Evolutionary conservation across 1,139 yeast species (phyloP).

Genomic region (Taphrina flavorubra): DNA sequence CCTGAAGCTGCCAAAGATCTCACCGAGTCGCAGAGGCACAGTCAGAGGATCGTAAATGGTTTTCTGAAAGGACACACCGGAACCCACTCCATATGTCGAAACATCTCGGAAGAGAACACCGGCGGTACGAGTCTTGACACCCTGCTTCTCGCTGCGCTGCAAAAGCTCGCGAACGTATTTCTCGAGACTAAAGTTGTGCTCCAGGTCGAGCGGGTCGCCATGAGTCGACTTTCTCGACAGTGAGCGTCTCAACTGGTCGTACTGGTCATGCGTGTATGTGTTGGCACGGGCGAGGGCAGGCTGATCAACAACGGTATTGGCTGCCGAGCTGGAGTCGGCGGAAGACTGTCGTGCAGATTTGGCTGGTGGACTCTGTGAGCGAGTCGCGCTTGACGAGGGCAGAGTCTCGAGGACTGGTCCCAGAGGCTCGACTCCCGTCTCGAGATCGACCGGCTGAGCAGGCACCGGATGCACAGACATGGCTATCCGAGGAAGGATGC

Average conservation of each 20-base stretch:
- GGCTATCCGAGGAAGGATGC: neutral
- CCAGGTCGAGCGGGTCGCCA: constrained; percentile 33
- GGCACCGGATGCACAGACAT: constrained; percentile 34
- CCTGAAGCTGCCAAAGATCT: constrained; percentile 51
- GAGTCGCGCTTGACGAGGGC: neutral
- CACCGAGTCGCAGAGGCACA: constrained; percentile 57
- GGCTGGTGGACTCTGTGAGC: neutral
- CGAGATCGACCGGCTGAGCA: constrained; percentile 28
- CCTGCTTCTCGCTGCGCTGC: constrained; percentile 42
- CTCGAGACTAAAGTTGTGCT: constrained; percentile 45
- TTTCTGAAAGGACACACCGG: constrained; percentile 71
- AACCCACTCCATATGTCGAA: constrained; percentile 74
- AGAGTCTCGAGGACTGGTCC: constrained; percentile 15
- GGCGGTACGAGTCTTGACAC: constrained; percentile 44
- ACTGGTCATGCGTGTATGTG: constrained; percentile 26
- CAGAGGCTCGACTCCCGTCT: constrained; percentile 35
- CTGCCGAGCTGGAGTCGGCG: neutral
- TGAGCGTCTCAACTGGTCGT: constrained; percentile 29
- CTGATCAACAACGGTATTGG: constrained; percentile 15
- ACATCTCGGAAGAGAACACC: constrained; percentile 74
- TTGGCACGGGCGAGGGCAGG: constrained; percentile 28
- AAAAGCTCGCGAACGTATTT: constrained; percentile 45
- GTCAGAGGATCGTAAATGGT: constrained; percentile 67
- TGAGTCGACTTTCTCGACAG: constrained; percentile 29
- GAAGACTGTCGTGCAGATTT: constrained; percentile 1